Base-by-base conservation (phyloP, 208 protist genomes). In the Leishmania tarentolae region DNA sequence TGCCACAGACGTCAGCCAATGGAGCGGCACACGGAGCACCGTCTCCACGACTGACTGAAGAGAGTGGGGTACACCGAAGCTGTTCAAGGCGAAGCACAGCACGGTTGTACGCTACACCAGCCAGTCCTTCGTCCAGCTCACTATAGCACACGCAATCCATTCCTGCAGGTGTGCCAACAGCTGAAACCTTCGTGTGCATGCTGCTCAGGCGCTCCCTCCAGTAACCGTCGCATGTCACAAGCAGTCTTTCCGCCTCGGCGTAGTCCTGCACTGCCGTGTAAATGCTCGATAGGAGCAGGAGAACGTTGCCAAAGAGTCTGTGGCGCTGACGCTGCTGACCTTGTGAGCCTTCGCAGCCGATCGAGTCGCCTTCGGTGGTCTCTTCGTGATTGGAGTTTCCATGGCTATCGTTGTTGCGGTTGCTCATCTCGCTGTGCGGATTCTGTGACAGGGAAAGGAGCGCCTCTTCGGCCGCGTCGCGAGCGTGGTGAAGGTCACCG, bases 231-330 rank as follows among this genome's bases (percentile, higher is more conserved):
- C 89, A 92, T 42, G 89, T 93, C 28, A 86, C 84, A 31, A 89
- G 85, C 0, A 94, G 82, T 3, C 90, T 87, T 63, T 95, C 92
- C 72, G 90, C 88, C 85, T 92, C 90, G 3, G 61, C 46, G 72
- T 84, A 92, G 42, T 83, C 84, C 17, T 76, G 75, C 24, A 83
- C 86, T 3, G 86, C 89, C 57, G 74, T 87, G 82, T 93, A 90
- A 17, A 92, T 74, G 72, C 71, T 83, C 13, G 85, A 85, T 35
- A 95, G 83, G 8, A 95, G 85, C 13, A 95, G 70, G 9, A 95
- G 85, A 0, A 66, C 19, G 59, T 93, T 85, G 19, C 85, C 83
- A 53, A 94, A 94, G 35, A 89, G 80, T 0, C 65, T 59, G 70
- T 94, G 79, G 37, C 73, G 66, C 69, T 2, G 50, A 52, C 61